These are phyloP conservation scores for Anacardium occidentale DNA, from an alignment of 345 rosid species.

Conservation along the genomic window DNA sequence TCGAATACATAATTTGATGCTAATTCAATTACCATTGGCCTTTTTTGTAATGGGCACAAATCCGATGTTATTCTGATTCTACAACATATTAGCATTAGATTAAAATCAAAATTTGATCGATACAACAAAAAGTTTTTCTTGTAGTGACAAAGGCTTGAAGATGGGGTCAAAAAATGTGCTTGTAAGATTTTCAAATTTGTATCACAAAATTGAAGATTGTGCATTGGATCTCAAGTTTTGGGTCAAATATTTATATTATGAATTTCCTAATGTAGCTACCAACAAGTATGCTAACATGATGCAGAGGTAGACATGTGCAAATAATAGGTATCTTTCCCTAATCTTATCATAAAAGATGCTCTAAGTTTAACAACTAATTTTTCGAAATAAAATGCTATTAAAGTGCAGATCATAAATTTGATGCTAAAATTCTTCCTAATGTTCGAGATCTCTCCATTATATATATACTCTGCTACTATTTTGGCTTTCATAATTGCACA, in stretches of 20 bases:
- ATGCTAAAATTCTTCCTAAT: too few relatives aligned
- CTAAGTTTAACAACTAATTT: not conserved
- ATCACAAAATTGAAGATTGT: not conserved
- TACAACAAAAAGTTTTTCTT: too few relatives aligned
- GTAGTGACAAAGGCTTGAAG: conserved; percentile 91
- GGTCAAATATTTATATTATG: conserved; percentile 12
- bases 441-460: not conserved
- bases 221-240: not conserved
- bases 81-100: too few relatives aligned
- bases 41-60: too few relatives aligned
- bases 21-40: too few relatives aligned
- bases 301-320: conserved; percentile 49
- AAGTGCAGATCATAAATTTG: too few relatives aligned
- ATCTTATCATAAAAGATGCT: not conserved
- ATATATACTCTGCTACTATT: not conserved
- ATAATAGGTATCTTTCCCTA: not conserved
- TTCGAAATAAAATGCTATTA: too few relatives aligned
- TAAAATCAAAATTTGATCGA: too few relatives aligned
- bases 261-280: conserved; percentile 75
- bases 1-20: too few relatives aligned
- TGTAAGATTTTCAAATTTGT: conserved; percentile 45
- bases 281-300: conserved; percentile 79
- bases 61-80: too few relatives aligned
- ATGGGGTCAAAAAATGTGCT: conserved; percentile 88
- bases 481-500: not conserved